phyloP scores from a whole-genome alignment of 73 alveolate species.

The Tetrahymena elliotti region DNA sequence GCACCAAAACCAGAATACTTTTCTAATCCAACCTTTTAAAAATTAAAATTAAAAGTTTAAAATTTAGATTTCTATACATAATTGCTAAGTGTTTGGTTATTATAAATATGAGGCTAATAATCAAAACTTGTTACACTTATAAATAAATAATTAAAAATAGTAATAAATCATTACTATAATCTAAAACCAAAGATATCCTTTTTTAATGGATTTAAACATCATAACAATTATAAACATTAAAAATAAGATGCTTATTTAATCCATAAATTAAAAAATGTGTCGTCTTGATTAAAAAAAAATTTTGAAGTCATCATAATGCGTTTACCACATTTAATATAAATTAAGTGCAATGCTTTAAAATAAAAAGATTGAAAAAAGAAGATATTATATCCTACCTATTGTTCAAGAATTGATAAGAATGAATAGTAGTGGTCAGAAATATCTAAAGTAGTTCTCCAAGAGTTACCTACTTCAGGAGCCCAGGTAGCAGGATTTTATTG shows the following conservation, averaged over 20 bases:
- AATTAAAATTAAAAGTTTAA: neutral
- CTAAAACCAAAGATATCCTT: neutral
- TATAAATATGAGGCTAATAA: neutral
- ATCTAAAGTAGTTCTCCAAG: slow-evolving; percentile 96
- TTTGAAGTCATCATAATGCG: too few species aligned
- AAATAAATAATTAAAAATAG: neutral
- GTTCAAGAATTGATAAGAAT: slow-evolving; percentile 16
- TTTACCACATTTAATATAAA: neutral
- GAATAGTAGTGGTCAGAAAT: slow-evolving; percentile 41
- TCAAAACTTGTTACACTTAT: neutral
- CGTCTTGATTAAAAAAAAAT: too few species aligned
- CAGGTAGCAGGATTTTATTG: slow-evolving; percentile 73
- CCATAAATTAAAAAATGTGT: neutral
- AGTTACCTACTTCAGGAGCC: slow-evolving; percentile 81
- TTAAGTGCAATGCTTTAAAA: neutral
- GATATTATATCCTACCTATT: neutral
- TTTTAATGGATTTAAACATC: too few species aligned
- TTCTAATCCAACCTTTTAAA: slow-evolving; percentile 31
- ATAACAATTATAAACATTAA: too few species aligned
- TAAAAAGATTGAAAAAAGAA: neutral
- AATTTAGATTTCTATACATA: too few species aligned
- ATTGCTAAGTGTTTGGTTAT: neutral
- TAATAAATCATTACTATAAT: neutral
- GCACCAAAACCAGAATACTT: slow-evolving; percentile 96
- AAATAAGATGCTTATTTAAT: too few species aligned